Evolutionary conservation across 495 filamentous ascomycete genomes (phyloP).

Genomic region (Daldinia concentrica): DNA sequence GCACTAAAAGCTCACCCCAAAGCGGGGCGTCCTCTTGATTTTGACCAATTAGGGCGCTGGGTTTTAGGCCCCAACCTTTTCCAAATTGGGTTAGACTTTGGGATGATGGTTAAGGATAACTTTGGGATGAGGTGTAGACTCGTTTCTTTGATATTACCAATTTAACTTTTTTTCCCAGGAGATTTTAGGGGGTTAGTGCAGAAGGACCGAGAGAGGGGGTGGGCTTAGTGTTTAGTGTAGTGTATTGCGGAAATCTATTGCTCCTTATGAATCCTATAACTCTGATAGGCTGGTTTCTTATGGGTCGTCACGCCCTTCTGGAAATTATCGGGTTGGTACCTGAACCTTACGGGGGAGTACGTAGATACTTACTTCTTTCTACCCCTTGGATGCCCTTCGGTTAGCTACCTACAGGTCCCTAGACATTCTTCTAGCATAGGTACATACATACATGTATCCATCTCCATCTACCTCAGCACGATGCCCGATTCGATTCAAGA

Average conservation of each 20-base stretch:
- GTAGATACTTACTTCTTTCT: not conserved
- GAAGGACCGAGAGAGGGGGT: conserved; percentile 20
- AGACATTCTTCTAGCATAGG: not conserved
- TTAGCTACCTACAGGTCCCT: too few species aligned
- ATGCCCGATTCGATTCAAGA: not conserved
- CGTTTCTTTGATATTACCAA: conserved; percentile 28
- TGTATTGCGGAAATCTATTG: not conserved
- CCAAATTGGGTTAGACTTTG: too few species aligned
- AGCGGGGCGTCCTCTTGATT: too few species aligned
- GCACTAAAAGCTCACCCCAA: too few species aligned
- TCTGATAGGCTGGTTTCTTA: conserved; percentile 23
- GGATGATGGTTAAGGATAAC: too few species aligned
- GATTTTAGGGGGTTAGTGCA: conserved; percentile 16
- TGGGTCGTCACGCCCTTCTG: conserved; percentile 17
- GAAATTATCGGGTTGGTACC: conserved; percentile 38
- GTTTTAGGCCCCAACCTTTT: too few species aligned
- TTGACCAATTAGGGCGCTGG: too few species aligned
- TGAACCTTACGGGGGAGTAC: not conserved
- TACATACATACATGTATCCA: too few species aligned
- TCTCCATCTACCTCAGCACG: not conserved
- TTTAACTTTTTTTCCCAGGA: conserved; percentile 25
- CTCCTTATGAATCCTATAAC: conserved; percentile 30
- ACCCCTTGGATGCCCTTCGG: not conserved
- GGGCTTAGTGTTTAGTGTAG: not conserved
- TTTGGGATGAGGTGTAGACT: too few species aligned